These are phyloP conservation scores for Nicotiana paniculata DNA, from an alignment of 257 asterid species.

Conservation along the genomic window DNA sequence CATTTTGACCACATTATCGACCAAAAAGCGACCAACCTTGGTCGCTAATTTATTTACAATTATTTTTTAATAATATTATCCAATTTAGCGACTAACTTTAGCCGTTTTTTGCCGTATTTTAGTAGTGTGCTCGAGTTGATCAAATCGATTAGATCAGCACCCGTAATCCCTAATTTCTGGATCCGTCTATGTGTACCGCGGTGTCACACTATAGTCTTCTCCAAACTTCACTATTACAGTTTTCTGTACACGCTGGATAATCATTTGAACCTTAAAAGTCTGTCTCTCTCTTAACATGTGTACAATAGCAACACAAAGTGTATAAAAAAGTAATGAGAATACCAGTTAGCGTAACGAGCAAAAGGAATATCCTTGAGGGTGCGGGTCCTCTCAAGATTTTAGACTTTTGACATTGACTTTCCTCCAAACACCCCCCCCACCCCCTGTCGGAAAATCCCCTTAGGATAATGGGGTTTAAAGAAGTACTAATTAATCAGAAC, in stretches of 20 bases:
- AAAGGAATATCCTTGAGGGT: slow-evolving; percentile 12
- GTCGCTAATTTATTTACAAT: no score
- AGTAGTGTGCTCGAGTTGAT: no score
- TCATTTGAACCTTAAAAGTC: background rate
- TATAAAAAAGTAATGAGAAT: background rate
- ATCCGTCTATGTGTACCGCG: no score
- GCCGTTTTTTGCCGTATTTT: no score
- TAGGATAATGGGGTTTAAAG: background rate
- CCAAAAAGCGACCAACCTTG: no score
- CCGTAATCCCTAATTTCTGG: no score
- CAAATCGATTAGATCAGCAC: no score
- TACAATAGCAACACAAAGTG: background rate
- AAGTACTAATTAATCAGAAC: slow-evolving; percentile 1
- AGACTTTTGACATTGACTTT: slow-evolving; percentile 21
- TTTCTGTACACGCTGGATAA: background rate
- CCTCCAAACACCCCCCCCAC: slow-evolving; percentile 25
- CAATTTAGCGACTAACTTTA: no score
- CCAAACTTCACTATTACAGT: background rate
- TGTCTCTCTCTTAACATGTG: background rate
- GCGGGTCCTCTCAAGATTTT: slow-evolving; percentile 27
- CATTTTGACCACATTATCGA: no score
- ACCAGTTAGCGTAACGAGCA: slow-evolving; percentile 24
- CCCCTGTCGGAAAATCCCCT: background rate
- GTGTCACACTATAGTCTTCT: background rate
- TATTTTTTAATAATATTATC: no score